These are phyloP conservation scores for Dothiorella sarmentorum DNA, from an alignment of 2,329 filamentous ascomycete species.

Conservation along the genomic window DNA sequence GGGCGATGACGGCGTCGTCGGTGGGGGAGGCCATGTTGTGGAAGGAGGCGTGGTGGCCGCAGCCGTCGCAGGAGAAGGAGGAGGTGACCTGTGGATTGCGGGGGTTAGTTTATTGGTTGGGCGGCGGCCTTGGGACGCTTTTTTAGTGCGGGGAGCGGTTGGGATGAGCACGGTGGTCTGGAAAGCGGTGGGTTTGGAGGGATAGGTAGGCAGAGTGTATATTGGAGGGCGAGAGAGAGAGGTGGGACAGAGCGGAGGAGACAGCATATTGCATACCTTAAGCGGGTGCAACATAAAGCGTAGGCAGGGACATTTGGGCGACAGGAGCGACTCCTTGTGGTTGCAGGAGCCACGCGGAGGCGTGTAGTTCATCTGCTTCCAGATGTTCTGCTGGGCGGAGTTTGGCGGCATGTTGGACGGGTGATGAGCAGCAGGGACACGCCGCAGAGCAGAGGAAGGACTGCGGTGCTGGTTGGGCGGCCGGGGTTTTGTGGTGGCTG, in stretches of 20 bases:
- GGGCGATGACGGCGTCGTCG: conserved; percentile 47
- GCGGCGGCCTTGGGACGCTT: neutral
- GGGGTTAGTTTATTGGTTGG: neutral
- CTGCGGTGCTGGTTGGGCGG: conserved; percentile 3
- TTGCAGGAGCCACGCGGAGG: conserved; percentile 52
- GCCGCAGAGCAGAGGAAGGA: neutral
- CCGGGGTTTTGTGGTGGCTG: neutral
- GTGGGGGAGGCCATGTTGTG: conserved; percentile 52
- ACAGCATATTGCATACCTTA: conserved; percentile 42
- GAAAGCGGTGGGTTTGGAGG: neutral
- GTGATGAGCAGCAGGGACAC: neutral
- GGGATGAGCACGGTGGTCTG: neutral
- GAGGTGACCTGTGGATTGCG: conserved; percentile 38
- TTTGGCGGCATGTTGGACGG: conserved; percentile 12
- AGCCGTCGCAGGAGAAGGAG: conserved; percentile 56
- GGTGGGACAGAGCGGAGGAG: neutral
- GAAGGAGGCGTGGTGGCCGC: conserved; percentile 53
- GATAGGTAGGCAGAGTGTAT: neutral
- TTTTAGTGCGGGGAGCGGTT: neutral
- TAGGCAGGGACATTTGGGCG: conserved; percentile 49
- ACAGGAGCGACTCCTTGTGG: conserved; percentile 41
- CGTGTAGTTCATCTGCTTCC: conserved; percentile 50
- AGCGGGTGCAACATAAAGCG: conserved; percentile 57
- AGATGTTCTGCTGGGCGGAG: conserved; percentile 40
- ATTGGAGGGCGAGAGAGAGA: too few species aligned